phyloP scores from a whole-genome alignment of 2,329 filamentous ascomycete genomes.

The Ceratocystis eucalypticola region DNA sequence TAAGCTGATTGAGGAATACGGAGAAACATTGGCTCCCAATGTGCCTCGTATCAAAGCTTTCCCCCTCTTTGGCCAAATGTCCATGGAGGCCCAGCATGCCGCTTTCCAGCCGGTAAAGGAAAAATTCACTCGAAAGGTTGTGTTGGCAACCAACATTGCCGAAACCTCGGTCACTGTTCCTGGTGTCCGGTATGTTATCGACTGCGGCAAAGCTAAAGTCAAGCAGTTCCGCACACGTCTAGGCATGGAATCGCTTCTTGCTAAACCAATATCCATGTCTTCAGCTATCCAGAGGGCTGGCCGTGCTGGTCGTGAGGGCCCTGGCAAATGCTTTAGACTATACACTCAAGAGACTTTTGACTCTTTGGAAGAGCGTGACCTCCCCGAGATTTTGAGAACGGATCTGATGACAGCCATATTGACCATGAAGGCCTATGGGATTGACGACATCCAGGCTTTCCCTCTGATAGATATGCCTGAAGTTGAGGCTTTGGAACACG shows the following conservation, averaged over 20 bases:
- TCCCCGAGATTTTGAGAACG: constrained; percentile 80
- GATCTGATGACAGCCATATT: constrained; percentile 76
- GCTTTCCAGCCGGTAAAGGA: constrained; percentile 67
- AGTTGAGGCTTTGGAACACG: constrained; percentile 64
- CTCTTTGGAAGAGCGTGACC: constrained; percentile 55
- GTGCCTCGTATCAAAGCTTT: constrained; percentile 60
- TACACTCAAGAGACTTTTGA: constrained; percentile 72
- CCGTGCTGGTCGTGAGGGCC: constrained; percentile 81
- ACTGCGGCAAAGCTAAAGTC: constrained; percentile 85
- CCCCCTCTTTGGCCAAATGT: constrained; percentile 79
- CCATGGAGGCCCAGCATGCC: constrained; percentile 70
- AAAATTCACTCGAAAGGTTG: constrained; percentile 69
- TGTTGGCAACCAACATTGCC: constrained; percentile 93
- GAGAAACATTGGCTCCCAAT: constrained; percentile 55
- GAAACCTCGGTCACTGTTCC: constrained; percentile 95
- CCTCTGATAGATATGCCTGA: constrained; percentile 75
- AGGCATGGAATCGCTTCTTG: constrained; percentile 78
- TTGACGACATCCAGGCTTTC: constrained; percentile 68
- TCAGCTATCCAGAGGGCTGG: constrained; percentile 85
- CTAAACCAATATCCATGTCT: constrained; percentile 83
- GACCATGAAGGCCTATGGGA: constrained; percentile 84
- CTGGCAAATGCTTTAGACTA: constrained; percentile 78
- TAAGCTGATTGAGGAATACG: constrained; percentile 67
- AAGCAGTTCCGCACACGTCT: constrained; percentile 78
- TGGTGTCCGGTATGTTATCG: constrained; percentile 80